Percentiles rank a stretch among this genome's conserved stretches.
These are phyloP conservation scores for Entonaema liquescens DNA, from an alignment of 495 filamentous ascomycete species.

Conservation along the genomic window DNA sequence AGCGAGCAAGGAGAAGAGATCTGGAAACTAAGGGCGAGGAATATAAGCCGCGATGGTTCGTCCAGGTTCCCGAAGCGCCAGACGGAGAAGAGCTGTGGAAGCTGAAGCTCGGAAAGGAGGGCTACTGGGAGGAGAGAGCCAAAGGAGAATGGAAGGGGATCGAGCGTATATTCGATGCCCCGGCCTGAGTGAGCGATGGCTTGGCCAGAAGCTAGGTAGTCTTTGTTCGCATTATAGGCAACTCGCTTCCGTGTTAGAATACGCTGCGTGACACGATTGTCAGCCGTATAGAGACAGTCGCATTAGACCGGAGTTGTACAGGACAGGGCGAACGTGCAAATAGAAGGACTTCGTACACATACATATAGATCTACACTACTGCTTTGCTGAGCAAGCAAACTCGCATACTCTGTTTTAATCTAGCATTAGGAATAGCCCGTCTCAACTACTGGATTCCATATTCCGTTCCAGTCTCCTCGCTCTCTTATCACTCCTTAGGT, in stretches of 20 bases:
- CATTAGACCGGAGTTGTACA: neutral
- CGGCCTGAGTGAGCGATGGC: conserved; percentile 2
- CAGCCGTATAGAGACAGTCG: neutral
- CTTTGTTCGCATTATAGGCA: neutral
- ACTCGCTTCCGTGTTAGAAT: conserved; percentile 3
- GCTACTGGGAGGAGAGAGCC: conserved; percentile 89
- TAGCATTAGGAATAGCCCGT: neutral
- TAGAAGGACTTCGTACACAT: conserved; percentile 19
- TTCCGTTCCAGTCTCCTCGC: neutral
- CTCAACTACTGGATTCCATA: neutral
- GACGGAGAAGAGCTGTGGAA: conserved; percentile 81
- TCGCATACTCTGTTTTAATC: conserved; percentile 19
- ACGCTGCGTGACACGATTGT: neutral
- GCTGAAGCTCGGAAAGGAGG: conserved; percentile 79
- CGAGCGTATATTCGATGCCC: conserved; percentile 69
- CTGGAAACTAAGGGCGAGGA: conserved; percentile 76
- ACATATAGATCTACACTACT: conserved; percentile 10
- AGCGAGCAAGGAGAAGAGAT: conserved; percentile 76
- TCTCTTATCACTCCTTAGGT: neutral
- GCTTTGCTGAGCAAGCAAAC: neutral
- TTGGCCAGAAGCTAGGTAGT: neutral
- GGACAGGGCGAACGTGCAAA: conserved; percentile 1
- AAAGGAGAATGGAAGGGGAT: conserved; percentile 75
- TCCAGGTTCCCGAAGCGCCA: conserved; percentile 62
- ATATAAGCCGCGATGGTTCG: conserved; percentile 85